Evolutionary conservation across 1,284 basidiomycete genomes (phyloP), one percentile per base, ranked within the genome.

Genomic region (Trichosporon ovoides): DNA sequence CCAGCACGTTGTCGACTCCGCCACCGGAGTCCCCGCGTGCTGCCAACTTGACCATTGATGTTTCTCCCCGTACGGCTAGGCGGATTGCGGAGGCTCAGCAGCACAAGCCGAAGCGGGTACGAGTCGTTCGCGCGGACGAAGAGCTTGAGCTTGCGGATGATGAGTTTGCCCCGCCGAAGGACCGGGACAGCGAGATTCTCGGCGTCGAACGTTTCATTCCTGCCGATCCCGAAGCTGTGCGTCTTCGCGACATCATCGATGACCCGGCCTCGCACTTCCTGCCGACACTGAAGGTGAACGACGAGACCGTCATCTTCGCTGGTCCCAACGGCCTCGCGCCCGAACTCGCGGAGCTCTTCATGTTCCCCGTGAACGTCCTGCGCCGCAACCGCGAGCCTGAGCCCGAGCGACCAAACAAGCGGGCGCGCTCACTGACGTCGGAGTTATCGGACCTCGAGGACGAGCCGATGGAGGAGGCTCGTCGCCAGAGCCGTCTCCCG

Each of bases 221-320:
- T 7, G 84, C 87, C 31, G 91, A 91, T 11, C 80, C 87, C 1
- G 82, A 88, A 53, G 84, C 91, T 54, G 86, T 91, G 82, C 86
- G 87, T 20, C 81, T 95, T 9, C 81, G 89, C 53, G 86, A 89
- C 69, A 91, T 95, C 66, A 85, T 88, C 37, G 84, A 87, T 22
- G 90, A 96, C 68, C 92, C 92, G 13, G 78, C 89, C 2, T 80
- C 86, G 3, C 86, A 93, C 72, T 94, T 95, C 78, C 77, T 94
- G 52, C 91, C 92, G 1, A 89, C 85, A 1, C 79, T 83, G 37
- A 87, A 85, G 6, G 79, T 85, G 9, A 82, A 84, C 46, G 87
- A 85, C 16, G 84, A 84, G 12, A 73, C 76, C 6, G 86, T 86
- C 76, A 86, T 92, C 73, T 89, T 83, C 67, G 88, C 86, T 46